Evolutionary conservation across 2,329 filamentous ascomycete genomes (phyloP).

Genomic region (Stagonosporopsis rhizophila): DNA sequence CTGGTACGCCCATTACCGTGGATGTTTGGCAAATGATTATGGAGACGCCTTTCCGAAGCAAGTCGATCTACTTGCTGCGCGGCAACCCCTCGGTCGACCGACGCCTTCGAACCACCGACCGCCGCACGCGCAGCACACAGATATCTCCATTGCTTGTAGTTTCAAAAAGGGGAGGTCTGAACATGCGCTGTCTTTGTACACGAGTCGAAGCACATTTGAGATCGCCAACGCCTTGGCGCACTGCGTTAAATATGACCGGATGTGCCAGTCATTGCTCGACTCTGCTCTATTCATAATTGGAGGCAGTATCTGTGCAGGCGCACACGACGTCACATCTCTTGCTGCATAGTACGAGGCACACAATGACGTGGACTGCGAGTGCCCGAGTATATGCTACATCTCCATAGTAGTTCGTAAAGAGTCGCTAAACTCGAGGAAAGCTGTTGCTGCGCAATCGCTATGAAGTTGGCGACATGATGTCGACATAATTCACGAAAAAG

Average conservation of each 20-base stretch:
- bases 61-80: conserved; percentile 18
- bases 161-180: no score
- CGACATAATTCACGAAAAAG: not conserved
- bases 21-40: not conserved
- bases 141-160: not conserved
- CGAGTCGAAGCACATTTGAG: not conserved
- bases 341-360: not conserved
- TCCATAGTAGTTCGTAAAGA: not conserved
- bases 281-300: not conserved
- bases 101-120: conserved; percentile 11
- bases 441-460: not conserved
- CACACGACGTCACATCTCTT: not conserved
- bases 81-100: conserved; percentile 32
- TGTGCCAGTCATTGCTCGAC: not conserved
- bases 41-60: not conserved
- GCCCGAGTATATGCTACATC: no score
- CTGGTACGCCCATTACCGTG: not conserved
- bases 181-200: not conserved
- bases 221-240: not conserved
- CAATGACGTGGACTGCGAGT: not conserved
- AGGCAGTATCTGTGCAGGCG: not conserved
- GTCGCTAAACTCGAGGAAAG: not conserved
- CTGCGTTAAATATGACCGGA: not conserved
- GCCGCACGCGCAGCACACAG: not conserved
- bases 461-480: not conserved